Conservation (phyloP, 768 basidiomycete species). For the Suillus alpinus region DNA sequence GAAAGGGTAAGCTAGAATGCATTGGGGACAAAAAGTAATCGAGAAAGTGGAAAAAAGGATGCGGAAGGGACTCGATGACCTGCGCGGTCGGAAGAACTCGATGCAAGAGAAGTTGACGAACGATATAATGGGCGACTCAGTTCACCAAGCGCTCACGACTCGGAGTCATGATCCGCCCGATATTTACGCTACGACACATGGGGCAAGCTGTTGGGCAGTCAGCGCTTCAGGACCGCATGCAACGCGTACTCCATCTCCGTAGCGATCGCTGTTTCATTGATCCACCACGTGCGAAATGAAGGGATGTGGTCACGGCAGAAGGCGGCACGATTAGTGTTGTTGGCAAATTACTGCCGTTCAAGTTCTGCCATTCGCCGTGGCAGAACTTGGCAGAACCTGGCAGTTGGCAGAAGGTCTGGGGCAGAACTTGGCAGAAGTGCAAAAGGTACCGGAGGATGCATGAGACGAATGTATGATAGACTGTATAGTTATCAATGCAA, state of each 20-base stretch:
- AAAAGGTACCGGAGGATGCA: too few relatives aligned
- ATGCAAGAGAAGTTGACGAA: neutral
- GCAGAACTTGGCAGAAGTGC: too few relatives aligned
- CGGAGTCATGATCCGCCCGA: neutral
- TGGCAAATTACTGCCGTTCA: too few relatives aligned
- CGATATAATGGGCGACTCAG: neutral
- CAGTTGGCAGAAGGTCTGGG: too few relatives aligned
- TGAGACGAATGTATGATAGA: too few relatives aligned
- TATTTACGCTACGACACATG: neutral
- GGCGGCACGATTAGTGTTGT: too few relatives aligned
- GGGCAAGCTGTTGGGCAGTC: neutral
- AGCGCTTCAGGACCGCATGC: neutral
- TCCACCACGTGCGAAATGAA: neutral
- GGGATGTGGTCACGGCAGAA: neutral
- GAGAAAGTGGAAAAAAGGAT: neutral
- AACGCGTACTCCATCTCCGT: neutral
- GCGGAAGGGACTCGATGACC: neutral
- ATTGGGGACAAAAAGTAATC: neutral
- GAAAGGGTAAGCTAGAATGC: neutral
- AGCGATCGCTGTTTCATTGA: neutral
- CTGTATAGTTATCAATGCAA: too few relatives aligned
- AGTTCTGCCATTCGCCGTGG: too few relatives aligned
- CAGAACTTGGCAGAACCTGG: too few relatives aligned
- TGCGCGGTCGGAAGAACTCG: neutral
- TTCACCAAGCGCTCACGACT: neutral